These are phyloP conservation scores for Leptodermis oblonga DNA, from an alignment of 257 asterid genomes.

Conservation along the genomic window DNA sequence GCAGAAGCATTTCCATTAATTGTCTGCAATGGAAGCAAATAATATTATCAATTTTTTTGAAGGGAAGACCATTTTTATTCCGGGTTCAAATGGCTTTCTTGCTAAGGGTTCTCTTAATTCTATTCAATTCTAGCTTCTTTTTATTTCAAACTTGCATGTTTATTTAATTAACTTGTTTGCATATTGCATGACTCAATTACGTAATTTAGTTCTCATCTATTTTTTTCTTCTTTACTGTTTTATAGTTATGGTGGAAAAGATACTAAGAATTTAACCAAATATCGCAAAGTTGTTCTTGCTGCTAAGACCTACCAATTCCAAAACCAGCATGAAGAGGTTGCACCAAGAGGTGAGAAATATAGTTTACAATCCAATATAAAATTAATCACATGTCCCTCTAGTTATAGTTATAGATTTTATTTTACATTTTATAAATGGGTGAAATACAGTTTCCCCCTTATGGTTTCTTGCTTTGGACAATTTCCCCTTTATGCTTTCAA, in stretches of 20 bases:
- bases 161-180: no score
- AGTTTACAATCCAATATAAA: no score
- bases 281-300: conserved; percentile 39
- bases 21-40: conserved; percentile 30
- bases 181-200: neutral
- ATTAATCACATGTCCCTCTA: no score
- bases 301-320: conserved; percentile 18
- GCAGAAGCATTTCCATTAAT: neutral
- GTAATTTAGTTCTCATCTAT: no score
- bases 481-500: no score
- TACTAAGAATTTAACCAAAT: conserved; percentile 47
- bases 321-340: conserved; percentile 22
- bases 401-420: no score
- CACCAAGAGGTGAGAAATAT: no score
- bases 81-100: conserved; percentile 57
- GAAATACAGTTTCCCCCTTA: no score
- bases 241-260: conserved; percentile 33
- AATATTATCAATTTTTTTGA: conserved; percentile 28
- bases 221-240: no score
- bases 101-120: conserved; percentile 36
- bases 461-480: no score
- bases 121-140: neutral
- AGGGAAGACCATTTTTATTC: conserved; percentile 50
- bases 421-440: no score
- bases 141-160: neutral